Evolutionary conservation across 345 rosid genomes (phyloP).

Genomic region (Rhizophora apiculata): DNA sequence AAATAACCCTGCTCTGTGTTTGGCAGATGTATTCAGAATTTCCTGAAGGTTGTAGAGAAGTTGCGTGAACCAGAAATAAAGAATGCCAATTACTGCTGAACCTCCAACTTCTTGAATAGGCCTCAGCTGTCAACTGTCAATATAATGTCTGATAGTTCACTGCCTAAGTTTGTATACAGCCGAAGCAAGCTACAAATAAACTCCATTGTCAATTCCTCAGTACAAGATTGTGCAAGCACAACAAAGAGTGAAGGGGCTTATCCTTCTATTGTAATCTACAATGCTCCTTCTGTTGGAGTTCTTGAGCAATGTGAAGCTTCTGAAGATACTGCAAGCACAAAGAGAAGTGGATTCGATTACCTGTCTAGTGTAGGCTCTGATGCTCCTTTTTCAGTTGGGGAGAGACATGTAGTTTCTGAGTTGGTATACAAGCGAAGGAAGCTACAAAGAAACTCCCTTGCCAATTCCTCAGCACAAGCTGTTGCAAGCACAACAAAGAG

Average conservation of each 20-base stretch:
- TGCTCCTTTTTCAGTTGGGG: no score
- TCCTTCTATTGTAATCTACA: background rate
- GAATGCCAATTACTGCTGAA: no score
- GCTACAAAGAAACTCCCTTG: background rate
- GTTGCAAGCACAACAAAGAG: background rate
- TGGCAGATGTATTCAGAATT: no score
- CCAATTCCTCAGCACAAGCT: background rate
- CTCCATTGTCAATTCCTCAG: background rate
- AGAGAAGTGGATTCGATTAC: no score
- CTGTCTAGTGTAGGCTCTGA: no score
- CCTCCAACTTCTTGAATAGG: background rate
- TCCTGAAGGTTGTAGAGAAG: no score
- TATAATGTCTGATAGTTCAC: background rate
- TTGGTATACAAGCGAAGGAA: background rate
- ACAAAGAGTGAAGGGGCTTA: background rate
- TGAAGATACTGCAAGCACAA: no score
- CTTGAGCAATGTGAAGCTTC: background rate
- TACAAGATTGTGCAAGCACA: background rate
- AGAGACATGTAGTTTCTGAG: background rate
- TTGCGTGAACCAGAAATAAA: no score
- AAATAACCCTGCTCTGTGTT: no score
- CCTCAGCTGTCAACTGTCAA: background rate
- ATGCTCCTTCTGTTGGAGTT: background rate
- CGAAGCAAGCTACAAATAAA: background rate
- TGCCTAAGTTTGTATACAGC: background rate